Base-by-base conservation (phyloP, 768 basidiomycete genomes). In the Mycena epipterygia region DNA sequence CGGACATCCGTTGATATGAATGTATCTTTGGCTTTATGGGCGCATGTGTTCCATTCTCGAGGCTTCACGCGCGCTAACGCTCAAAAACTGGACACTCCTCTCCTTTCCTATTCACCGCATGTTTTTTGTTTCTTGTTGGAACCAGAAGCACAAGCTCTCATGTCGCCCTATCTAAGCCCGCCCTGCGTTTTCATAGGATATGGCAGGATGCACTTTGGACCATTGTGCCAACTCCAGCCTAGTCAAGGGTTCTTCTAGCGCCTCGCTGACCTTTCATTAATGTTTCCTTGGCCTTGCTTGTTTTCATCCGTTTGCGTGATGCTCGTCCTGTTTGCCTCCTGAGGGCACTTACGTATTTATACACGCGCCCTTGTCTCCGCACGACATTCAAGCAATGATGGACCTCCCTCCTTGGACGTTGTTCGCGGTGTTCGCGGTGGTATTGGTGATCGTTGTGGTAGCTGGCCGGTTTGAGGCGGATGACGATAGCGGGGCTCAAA, bases 311-410 rank as follows among this genome's bases (percentile, higher is more conserved):
- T 56, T 56, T 56, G 39, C 23, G 55, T 39, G 55, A 56, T 39
- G 21, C 33, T 25, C 53, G 51, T 32, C 33, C n/a, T 37, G 33
- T 55, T 55, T 37, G 59, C 46, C 32, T 49, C 39, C 11, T 29
- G 29, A 52, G 16, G 46, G 33, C 39, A 30, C n/a, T 11, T 39
- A 46, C 11, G 32, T 53, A 55, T 32, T 32, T 42, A 55, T 27
- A 16, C 30, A 42, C 11, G 9, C 55, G 23, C 25, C 29, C 52
- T 46, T 65, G 57, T 56, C 53, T 35, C 64, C 53, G 42, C 53
- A 21, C 63, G 52, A 35, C 52, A 12, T 46, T 23, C 21, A 14
- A 27, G 41, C n/a, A 52, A 33, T 32, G 30, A 64, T 6, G 33
- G 32, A 32, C 23, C 59, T 51, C 59, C 29, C 39, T 27, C 48